Base-by-base conservation (phyloP, 306 rosid genomes). In the Argentina anserina region DNA sequence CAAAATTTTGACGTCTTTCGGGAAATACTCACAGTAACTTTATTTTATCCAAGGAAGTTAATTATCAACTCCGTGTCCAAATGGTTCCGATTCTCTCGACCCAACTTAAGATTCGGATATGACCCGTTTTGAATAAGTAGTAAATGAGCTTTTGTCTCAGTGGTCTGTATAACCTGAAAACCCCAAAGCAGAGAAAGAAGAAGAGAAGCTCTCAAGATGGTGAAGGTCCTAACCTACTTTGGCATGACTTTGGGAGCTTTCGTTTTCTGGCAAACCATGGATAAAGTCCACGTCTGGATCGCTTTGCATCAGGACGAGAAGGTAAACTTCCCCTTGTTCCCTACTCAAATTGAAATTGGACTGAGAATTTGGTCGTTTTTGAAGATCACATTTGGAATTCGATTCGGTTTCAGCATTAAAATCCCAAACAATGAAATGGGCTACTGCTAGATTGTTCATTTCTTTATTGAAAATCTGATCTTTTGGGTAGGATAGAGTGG, bases 281-380 rank as follows among this genome's bases (percentile, higher is more conserved):
- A 95, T 8, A 90, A 82, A 53, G 62, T 95, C 69, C 99, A 95
- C 76, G 92, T 95, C 70, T 95, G 99, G 99, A 90, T 91, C 87
- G 99, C 99, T 80, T 93, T 95, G 34, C 99, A 20, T 78, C 99
- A 95, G 70, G 99, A 95, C 75, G 99, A 95, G 74, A 95, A 95
- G 97, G 99, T 91, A 0, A 26, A 17, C 37, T 46, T 28, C 67
- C 18, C 18, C 9, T 56, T 39, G 25, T 33, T 63, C 33, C 59
- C 50, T 7, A 29, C 11, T 17, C 26, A 56, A 56, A 20, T 33
- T 34, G 11, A 0, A 2, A 73, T 37, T 39, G 52, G 28, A 5
- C 66, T 9, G 0, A 36, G 15, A 34, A 25, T 3, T 60, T 21
- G 36, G 14, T 5, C 5, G 8, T 34, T 62, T 62, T 0, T 8